These are phyloP conservation scores for Zygosaccharomyces sapae DNA, from an alignment of 1,139 yeast genomes.

Conservation along the genomic window DNA sequence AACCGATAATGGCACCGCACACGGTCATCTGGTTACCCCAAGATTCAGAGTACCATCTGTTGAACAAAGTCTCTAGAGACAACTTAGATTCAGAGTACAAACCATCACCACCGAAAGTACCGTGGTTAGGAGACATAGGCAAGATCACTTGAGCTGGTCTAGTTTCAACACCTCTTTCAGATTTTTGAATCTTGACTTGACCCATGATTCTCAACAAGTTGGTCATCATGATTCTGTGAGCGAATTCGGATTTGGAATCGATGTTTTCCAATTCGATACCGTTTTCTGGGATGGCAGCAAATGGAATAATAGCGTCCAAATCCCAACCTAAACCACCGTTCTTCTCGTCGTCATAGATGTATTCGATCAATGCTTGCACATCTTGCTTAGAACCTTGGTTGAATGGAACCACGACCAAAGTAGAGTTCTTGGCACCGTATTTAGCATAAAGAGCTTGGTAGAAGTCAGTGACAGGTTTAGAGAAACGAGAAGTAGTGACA, in stretches of 20 bases:
- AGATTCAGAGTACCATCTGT: constrained; percentile 98
- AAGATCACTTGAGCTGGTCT: constrained; percentile 97
- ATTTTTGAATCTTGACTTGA: constrained; percentile 79
- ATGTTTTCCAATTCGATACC: constrained; percentile 92
- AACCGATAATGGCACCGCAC: constrained; percentile 97
- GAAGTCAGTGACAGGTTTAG: constrained; percentile 90
- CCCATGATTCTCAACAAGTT: constrained; percentile 90
- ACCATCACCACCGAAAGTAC: constrained; percentile 97
- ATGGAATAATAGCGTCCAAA: constrained; percentile 90
- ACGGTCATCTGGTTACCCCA: constrained; percentile 93
- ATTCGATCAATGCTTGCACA: constrained; percentile 78
- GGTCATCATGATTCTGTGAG: constrained; percentile 97
- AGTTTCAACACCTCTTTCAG: constrained; percentile 69
- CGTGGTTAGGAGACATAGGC: constrained; percentile 97
- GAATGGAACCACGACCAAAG: constrained; percentile 93
- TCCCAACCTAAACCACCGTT: constrained; percentile 98
- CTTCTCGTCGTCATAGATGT: constrained; percentile 75
- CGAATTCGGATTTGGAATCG: constrained; percentile 93
- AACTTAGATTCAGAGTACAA: constrained; percentile 95
- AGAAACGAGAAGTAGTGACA: constrained; percentile 93
- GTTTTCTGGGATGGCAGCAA: constrained; percentile 98
- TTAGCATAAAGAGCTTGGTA: constrained; percentile 91
- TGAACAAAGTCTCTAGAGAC: constrained; percentile 90
- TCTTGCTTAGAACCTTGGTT: constrained; percentile 97
- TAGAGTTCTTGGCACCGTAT: constrained; percentile 87